These are phyloP conservation scores for Cryphonectria carpinicola DNA, from an alignment of 2,329 filamentous ascomycete species.

Conservation along the genomic window DNA sequence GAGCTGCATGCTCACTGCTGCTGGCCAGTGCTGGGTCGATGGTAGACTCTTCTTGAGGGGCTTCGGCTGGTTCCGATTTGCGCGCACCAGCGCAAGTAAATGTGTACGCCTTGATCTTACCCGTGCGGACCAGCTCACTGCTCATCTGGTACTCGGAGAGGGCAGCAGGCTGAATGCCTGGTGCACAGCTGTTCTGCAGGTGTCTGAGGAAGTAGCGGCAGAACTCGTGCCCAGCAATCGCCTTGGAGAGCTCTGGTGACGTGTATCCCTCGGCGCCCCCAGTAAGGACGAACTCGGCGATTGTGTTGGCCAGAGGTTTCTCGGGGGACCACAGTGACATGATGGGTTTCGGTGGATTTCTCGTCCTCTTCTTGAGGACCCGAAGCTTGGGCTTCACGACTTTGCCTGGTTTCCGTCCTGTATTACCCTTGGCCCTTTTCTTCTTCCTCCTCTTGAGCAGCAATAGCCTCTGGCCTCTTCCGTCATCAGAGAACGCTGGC, in stretches of 20 bases:
- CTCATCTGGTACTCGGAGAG: slow-evolving; percentile 45
- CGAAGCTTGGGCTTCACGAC: slow-evolving; percentile 12
- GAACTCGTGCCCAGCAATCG: slow-evolving; percentile 42
- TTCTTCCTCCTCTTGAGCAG: slow-evolving; percentile 19
- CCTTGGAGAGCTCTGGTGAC: slow-evolving; percentile 41
- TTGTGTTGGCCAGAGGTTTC: slow-evolving; percentile 40
- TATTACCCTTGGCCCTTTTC: slow-evolving; percentile 19
- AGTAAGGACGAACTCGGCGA: slow-evolving; percentile 41
- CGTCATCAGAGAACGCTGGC: slow-evolving; percentile 34
- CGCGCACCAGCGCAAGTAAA: slow-evolving; percentile 37
- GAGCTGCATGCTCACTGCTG: not conserved
- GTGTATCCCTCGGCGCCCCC: slow-evolving; percentile 40
- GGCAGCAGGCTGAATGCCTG: slow-evolving; percentile 44
- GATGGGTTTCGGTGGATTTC: slow-evolving; percentile 13
- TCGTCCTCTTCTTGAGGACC: slow-evolving; percentile 25
- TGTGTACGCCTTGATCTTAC: slow-evolving; percentile 48
- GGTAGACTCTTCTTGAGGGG: slow-evolving; percentile 5
- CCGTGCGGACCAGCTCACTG: slow-evolving; percentile 42
- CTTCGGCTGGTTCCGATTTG: not conserved
- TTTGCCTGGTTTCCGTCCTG: slow-evolving; percentile 14
- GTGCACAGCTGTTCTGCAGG: slow-evolving; percentile 38
- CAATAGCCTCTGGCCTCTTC: slow-evolving; percentile 20
- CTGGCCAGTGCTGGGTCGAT: slow-evolving; percentile 23
- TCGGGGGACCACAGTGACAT: slow-evolving; percentile 39
- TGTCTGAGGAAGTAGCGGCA: slow-evolving; percentile 41